Conservation (phyloP, 768 basidiomycete genomes). For the Boletus sp. region DNA sequence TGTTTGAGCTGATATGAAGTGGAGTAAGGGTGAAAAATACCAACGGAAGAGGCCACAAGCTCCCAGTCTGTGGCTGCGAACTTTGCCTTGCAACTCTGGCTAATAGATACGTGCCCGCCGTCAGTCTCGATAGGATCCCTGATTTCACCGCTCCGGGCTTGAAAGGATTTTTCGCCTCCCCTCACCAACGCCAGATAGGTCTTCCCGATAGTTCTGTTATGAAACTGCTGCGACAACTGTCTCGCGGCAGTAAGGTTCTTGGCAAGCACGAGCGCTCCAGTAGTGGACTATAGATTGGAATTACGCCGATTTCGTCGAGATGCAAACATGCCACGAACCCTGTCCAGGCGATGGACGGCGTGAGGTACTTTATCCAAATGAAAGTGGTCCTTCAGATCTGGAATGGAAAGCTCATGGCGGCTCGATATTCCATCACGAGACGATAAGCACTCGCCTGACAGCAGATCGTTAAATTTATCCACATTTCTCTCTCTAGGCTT, state of each 20-base stretch:
- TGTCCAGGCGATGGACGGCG: slow-evolving; percentile 65
- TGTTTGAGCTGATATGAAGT: slow-evolving; percentile 27
- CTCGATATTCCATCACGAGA: background rate
- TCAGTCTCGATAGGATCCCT: slow-evolving; percentile 38
- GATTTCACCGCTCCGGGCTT: slow-evolving; percentile 40
- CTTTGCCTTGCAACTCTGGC: slow-evolving; percentile 29
- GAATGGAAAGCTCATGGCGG: background rate
- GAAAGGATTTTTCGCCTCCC: slow-evolving; percentile 47
- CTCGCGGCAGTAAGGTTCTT: slow-evolving; percentile 41
- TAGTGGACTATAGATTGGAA: slow-evolving; percentile 45
- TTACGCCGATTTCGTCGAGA: background rate
- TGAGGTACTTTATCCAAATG: slow-evolving; percentile 37
- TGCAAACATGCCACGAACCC: slow-evolving; percentile 35
- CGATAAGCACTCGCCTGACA: slow-evolving; percentile 30
- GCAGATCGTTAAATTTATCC: slow-evolving; percentile 36
- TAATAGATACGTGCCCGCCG: slow-evolving; percentile 41
- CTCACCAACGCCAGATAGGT: slow-evolving; percentile 64
- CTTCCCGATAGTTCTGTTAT: slow-evolving; percentile 45
- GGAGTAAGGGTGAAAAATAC: slow-evolving; percentile 23
- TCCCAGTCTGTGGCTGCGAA: slow-evolving; percentile 51
- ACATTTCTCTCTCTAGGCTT: slow-evolving; percentile 22
- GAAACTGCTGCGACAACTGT: slow-evolving; percentile 56
- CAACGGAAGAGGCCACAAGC: slow-evolving; percentile 54
- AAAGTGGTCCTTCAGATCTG: slow-evolving; percentile 32
- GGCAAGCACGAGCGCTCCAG: slow-evolving; percentile 59